A percentile compares a stretch with the other conserved stretches of the same genome.
Conservation (phyloP, 345 rosid genomes). For the Aquilaria sinensis region DNA sequence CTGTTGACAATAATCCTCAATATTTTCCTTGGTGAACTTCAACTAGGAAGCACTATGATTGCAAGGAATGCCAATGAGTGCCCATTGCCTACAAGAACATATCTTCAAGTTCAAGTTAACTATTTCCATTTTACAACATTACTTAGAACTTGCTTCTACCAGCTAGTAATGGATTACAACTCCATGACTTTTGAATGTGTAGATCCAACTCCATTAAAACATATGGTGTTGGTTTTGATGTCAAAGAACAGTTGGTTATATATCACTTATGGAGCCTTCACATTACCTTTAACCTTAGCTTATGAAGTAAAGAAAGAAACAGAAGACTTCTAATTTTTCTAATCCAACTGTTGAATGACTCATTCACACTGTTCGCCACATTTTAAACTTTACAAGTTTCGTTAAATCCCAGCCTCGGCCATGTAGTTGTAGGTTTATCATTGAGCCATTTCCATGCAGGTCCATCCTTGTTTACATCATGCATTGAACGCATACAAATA, state of each 20-base stretch:
- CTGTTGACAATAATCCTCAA: no score
- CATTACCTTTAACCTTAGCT: background rate
- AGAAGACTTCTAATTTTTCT: background rate
- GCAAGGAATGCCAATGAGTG: background rate
- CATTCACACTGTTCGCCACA: background rate
- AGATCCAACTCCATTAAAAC: background rate
- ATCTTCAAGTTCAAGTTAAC: background rate
- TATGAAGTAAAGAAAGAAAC: background rate
- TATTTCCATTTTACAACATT: no score
- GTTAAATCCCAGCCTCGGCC: background rate
- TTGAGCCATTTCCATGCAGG: background rate
- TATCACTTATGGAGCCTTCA: background rate
- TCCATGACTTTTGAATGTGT: no score
- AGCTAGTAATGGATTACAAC: background rate
- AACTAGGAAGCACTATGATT: background rate
- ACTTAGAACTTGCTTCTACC: no score
- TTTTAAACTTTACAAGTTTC: background rate
- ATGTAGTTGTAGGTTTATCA: background rate
- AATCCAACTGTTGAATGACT: background rate
- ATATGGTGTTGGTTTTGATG: fast-evolving
- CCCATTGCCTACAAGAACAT: background rate
- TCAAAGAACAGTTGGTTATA: background rate
- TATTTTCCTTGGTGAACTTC: no score
- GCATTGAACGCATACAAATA: background rate
- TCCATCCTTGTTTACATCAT: background rate